Evolutionary conservation across 331 rosid genomes (phyloP), one percentile per base, ranked within the genome.

Genomic region (Acacia concinna): DNA sequence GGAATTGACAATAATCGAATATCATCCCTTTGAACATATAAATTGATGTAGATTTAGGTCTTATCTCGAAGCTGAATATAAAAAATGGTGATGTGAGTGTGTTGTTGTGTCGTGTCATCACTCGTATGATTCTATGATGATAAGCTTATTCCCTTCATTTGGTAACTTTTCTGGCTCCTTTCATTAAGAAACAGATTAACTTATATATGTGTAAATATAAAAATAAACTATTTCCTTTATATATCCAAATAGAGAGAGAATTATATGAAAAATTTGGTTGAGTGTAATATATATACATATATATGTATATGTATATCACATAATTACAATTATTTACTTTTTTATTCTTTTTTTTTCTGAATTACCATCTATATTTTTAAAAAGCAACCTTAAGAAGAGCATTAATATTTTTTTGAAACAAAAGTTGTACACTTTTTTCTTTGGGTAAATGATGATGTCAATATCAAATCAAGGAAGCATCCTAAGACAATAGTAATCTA

Each of bases 381-480:
- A 41, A 12, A 12, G 41, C n/a, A 44, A 44, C 6, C 6, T 44
- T 44, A 14, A n/a, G n/a, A n/a, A n/a, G 51, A 47, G 5, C 31
- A 51, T 41, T 27, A 70, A 70, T 49, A 4, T 13, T 46, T 13
- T 15, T 2, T 15, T 46, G 3, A 35, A 23, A 38, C 21, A 28
- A 27, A 51, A 10, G 8, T 6, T 28, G 12, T 1, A n/a, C 66
- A 12, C 74, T 69, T 69, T 69, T 62, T 5, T 62, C 37, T 5
- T 34, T 32, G 17, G 32, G n/a, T 27, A 38, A 8, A 59, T 18
- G 9, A 13, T 27, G 11, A 37, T 38, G 52, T 21, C 20, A 0
- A 69, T 40, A 52, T 73, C 49, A n/a, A 51, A 21, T 52, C 66
- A 73, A 11, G 66, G 18, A 51, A 51, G 77, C 65, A 73, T 73